Conservation (phyloP, 345 rosid genomes). For the Xanthoceras sorbifolium region DNA sequence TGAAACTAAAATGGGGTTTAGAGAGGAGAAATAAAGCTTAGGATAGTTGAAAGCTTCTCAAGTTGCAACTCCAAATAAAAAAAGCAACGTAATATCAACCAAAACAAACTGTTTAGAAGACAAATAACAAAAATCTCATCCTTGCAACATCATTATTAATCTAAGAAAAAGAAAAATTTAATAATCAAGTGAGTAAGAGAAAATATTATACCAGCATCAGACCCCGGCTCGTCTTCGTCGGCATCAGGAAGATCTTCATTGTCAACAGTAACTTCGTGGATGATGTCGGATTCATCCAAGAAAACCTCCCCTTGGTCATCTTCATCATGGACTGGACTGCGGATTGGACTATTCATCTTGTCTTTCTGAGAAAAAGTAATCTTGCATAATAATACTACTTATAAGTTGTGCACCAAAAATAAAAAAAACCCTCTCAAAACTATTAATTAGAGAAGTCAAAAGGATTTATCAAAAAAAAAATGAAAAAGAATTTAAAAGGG, state of each 20-base stretch:
- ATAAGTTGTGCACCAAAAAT: background rate
- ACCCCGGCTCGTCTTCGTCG: conserved; percentile 47
- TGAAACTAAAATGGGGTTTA: conserved; percentile 1
- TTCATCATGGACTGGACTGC: conserved; percentile 31
- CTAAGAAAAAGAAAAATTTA: no score
- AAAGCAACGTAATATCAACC: background rate
- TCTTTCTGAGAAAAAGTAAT: conserved; percentile 3
- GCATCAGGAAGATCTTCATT: conserved; percentile 92
- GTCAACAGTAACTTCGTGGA: conserved; percentile 67
- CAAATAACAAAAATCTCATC: background rate
- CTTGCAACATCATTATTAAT: no score
- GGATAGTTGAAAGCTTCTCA: background rate
- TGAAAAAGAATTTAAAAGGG: no score
- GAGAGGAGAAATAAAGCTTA: background rate
- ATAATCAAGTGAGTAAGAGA: background rate
- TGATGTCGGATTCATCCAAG: conserved; percentile 72
- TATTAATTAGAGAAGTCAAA: no score
- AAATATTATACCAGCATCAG: conserved; percentile 35
- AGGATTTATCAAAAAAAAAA: no score
- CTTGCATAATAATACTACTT: background rate
- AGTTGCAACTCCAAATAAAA: background rate
- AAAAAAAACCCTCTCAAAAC: background rate
- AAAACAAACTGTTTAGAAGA: background rate
- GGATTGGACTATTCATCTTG: conserved; percentile 31
- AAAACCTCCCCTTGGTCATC: conserved; percentile 65